Evolutionary conservation across 805 yeast species (phyloP), one percentile per base, ranked within the genome.

Genomic region (Kuraishia borneana): DNA sequence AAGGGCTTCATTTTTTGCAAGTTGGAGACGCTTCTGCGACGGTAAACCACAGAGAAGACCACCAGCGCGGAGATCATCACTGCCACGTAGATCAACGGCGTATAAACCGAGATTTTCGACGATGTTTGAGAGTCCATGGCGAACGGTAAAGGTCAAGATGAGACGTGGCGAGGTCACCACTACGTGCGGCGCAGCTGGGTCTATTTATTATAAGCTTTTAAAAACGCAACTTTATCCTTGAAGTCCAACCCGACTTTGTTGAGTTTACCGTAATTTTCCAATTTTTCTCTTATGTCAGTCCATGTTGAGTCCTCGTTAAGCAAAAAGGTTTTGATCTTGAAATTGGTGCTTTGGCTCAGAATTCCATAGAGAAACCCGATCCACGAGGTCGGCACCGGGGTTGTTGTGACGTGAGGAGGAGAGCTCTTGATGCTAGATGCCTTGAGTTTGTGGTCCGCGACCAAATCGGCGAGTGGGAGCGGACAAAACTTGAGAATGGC

Each of bases 51-150:
- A 16, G 94, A 74, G 51, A 88, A 88, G 5, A 76, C 58, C 21
- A 76, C 59, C 39, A 88, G 65, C 2, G 88, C 73, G 3, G 81
- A 50, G 30, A 84, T 51, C 41, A 88, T 55, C 21, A 85, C 70
- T 3, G 70, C 76, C 36, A 84, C 76, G 53, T 88, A 88, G 26
- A 82, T 57, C 34, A 88, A 50, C 16, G 96, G 95, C 5, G 92
- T 82, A 47, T 63, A 65, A 19, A 77, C 65, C 4, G 83, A 73
- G 36, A 76, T 63, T 36, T 60, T 60, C 31, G 59, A 54, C 29
- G 56, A 53, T 30, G 48, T 53, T 25, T 40, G n/a, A n/a, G n/a
- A n/a, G n/a, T n/a, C n/a, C n/a, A n/a, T n/a, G n/a, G n/a, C n/a
- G n/a, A n/a, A n/a, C n/a, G n/a, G n/a, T n/a, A n/a, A n/a, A n/a